Conservation (phyloP, 371 early-diverging fungal genomes). For the Haplosporangium sp. region DNA sequence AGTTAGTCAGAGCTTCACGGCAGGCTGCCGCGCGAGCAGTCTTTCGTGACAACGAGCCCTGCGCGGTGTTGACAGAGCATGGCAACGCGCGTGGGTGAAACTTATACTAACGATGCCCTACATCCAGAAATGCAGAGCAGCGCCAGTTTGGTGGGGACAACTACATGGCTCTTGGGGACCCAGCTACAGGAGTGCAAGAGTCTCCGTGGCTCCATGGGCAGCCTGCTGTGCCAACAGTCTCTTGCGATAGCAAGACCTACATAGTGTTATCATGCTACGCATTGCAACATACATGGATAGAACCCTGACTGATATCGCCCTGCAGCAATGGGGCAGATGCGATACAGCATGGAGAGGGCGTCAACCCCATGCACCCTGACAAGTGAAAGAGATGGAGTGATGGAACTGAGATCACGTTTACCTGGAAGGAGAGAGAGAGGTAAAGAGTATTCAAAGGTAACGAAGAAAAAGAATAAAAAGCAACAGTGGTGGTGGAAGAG, state of each 20-base stretch:
- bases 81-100: conserved; percentile 18
- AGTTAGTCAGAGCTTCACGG: conserved; percentile 31
- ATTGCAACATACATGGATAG: conserved; percentile 29
- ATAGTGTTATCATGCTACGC: conserved; percentile 28
- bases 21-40: conserved; percentile 24
- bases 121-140: conserved; percentile 24
- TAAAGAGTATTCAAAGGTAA: no score
- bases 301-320: conserved; percentile 25
- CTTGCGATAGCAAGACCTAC: conserved; percentile 30
- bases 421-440: conserved; percentile 6
- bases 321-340: conserved; percentile 29
- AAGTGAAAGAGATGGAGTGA: conserved; percentile 18
- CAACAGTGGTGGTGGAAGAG: no score
- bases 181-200: conserved; percentile 38
- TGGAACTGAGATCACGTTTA: conserved; percentile 14
- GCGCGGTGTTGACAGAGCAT: conserved; percentile 27
- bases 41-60: conserved; percentile 34
- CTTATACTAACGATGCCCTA: conserved; percentile 32
- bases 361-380: conserved; percentile 41
- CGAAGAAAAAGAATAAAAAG: no score
- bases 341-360: conserved; percentile 23
- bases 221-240: conserved; percentile 31
- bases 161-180: conserved; percentile 38
- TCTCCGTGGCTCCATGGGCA: conserved; percentile 41
- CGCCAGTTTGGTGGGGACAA: conserved; percentile 38